These are phyloP conservation scores for Trichophyton simii DNA, from an alignment of 2,329 filamentous ascomycete species.

Conservation along the genomic window DNA sequence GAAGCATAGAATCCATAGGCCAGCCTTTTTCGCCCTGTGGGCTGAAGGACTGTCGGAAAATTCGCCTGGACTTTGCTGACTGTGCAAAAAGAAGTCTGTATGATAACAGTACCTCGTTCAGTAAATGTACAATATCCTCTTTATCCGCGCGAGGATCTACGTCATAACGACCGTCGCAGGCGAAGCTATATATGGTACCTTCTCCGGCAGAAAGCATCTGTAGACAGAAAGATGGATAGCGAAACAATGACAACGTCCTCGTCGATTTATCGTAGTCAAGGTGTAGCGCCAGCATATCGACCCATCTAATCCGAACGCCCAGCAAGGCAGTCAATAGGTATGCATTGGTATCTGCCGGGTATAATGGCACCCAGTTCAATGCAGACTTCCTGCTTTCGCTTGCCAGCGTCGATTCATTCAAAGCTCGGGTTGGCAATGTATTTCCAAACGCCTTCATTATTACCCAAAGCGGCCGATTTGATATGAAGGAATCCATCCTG, in stretches of 20 bases:
- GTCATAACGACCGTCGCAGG: background rate
- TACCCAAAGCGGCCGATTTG: background rate
- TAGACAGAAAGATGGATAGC: background rate
- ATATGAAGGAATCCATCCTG: background rate
- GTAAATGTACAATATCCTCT: background rate
- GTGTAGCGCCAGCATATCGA: background rate
- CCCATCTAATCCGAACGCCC: conserved; percentile 3
- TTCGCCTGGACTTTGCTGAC: background rate
- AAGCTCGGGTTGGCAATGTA: background rate
- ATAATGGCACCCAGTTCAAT: background rate
- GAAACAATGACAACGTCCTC: background rate
- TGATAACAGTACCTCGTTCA: background rate
- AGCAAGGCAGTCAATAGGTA: background rate
- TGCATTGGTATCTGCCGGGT: conserved; percentile 1
- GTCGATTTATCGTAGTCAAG: conserved; percentile 4
- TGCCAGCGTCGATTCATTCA: background rate
- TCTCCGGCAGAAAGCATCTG: background rate
- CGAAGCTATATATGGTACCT: background rate
- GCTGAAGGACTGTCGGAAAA: background rate
- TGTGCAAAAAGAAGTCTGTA: background rate
- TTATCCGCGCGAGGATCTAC: background rate
- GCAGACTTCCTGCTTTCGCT: background rate
- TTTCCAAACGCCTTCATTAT: background rate
- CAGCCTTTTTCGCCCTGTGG: background rate
- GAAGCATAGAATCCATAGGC: background rate